Base-by-base conservation (phyloP, 2,329 filamentous ascomycete species). In the Blastomyces parvus region DNA sequence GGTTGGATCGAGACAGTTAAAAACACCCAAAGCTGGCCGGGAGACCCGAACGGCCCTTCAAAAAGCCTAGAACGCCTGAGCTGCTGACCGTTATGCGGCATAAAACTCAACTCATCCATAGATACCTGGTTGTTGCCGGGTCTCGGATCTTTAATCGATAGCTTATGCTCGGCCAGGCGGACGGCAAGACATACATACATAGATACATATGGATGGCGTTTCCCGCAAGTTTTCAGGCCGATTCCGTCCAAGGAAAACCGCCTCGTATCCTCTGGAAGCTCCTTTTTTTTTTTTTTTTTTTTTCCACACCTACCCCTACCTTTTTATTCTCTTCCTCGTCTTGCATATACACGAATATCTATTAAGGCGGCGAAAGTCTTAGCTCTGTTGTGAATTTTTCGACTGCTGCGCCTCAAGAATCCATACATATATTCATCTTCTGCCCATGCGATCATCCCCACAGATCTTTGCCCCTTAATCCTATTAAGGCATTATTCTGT, bases 61-160 rank as follows among this genome's bases (percentile, higher is more conserved):
- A 44, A 59, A 59, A 30, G 57, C 40, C 57, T 46, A 33, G 38
- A 59, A 59, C 40, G 40, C 40, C 57, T 59, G 22, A 48, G 11
- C 57, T n/a, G 9, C 27, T 17, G 44, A 9, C 36, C 36, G 3
- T 58, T 3, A 36, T 11, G 11, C 11, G 13, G n/a, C 25, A 36
- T 36, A 36, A 36, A 36, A 36, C 33, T 36, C 22, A 27, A 19
- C 40, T 50, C 46, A 5, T 22, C n/a, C 22, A 50, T 50, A 50
- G n/a, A 25, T 14, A 30, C 30, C 50, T 53, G 6, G 27, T 25
- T 53, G 27, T 25, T 53, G 3, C 22, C 11, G 30, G 2, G 3
- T 5, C 14, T 38, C 3, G 3, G 3, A 3, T 22, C 36, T n/a
- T 38, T n/a, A 4, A 11, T 22, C 8, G 8, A 22, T 56, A n/a